phyloP scores from a whole-genome alignment of 2,329 filamentous ascomycete species.

The Dactylellina haptotyla region DNA sequence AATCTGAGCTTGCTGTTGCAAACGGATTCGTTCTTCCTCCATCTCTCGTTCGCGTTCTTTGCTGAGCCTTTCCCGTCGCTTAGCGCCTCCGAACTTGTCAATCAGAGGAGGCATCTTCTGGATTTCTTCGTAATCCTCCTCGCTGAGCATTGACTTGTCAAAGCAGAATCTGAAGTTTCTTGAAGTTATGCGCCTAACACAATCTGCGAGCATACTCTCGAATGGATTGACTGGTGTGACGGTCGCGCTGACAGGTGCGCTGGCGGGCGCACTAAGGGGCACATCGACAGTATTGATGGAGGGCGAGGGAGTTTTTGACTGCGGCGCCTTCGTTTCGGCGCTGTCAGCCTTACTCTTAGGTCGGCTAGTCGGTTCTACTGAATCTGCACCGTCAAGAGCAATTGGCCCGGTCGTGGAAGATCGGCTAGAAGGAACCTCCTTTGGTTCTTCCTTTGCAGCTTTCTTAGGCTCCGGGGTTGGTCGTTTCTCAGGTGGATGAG shows the following conservation, averaged over 20 bases:
- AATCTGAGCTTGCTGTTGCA: slow-evolving; percentile 56
- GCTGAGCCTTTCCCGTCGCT: slow-evolving; percentile 76
- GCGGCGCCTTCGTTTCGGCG: slow-evolving; percentile 27
- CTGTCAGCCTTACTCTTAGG: slow-evolving; percentile 37
- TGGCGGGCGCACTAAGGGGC: no score
- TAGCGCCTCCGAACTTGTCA: slow-evolving; percentile 81
- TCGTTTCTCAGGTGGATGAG: slow-evolving; percentile 50
- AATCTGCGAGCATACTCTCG: slow-evolving; percentile 38
- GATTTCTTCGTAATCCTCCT: slow-evolving; percentile 59
- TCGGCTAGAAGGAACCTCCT: slow-evolving; percentile 22
- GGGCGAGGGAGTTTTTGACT: slow-evolving; percentile 23
- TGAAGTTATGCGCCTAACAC: slow-evolving; percentile 42
- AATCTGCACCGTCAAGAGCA: slow-evolving; percentile 35
- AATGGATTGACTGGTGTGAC: slow-evolving; percentile 13
- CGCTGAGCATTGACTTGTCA: slow-evolving; percentile 55
- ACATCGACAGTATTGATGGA: no score
- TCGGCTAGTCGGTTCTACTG: slow-evolving; percentile 28
- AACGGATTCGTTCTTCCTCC: slow-evolving; percentile 53
- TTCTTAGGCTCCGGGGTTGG: slow-evolving; percentile 42
- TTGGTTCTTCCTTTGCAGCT: slow-evolving; percentile 17
- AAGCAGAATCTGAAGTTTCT: slow-evolving; percentile 46
- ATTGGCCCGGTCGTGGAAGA: slow-evolving; percentile 18
- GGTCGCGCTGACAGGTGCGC: not conserved
- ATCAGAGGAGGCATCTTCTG: slow-evolving; percentile 79
- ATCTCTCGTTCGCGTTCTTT: slow-evolving; percentile 69